Percentiles rank a stretch among this genome's conserved stretches.
Evolutionary conservation across 768 basidiomycete genomes (phyloP).

Genomic region (Lenzites betulinus): DNA sequence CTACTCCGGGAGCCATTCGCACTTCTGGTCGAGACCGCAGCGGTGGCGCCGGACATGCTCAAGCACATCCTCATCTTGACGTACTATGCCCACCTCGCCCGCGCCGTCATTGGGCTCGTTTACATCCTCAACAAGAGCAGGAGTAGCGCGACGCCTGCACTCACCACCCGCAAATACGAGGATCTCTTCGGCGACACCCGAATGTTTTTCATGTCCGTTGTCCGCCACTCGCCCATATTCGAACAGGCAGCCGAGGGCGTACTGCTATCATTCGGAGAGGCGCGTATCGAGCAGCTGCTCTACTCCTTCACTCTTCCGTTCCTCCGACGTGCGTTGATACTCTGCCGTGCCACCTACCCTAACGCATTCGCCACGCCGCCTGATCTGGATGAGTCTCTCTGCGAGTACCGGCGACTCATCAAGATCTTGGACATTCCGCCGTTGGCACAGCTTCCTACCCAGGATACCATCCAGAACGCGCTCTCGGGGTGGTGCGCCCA

Average conservation of each 20-base stretch:
- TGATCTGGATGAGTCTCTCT: conserved; percentile 43
- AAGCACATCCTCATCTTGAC: conserved; percentile 85
- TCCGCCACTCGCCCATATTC: conserved; percentile 85
- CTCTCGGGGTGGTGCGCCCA: conserved; percentile 89
- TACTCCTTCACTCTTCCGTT: conserved; percentile 92
- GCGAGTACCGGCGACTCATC: conserved; percentile 83
- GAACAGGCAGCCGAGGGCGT: conserved; percentile 82
- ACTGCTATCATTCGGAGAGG: conserved; percentile 80
- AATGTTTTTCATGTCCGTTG: conserved; percentile 90
- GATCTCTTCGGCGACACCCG: conserved; percentile 82
- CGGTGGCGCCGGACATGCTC: conserved; percentile 86
- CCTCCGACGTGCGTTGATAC: conserved; percentile 82
- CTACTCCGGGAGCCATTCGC: conserved; percentile 90
- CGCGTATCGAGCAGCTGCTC: conserved; percentile 80
- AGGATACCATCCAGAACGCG: conserved; percentile 88
- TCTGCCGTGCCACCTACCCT: conserved; percentile 76
- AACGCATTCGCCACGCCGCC: conserved; percentile 57
- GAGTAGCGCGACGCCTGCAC: conserved; percentile 42
- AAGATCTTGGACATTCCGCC: conserved; percentile 75
- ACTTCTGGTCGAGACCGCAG: conserved; percentile 86
- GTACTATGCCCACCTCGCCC: conserved; percentile 89
- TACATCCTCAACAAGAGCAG: conserved; percentile 76
- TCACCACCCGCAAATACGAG: conserved; percentile 57
- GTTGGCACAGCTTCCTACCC: conserved; percentile 75
- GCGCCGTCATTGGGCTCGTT: conserved; percentile 84